Evolutionary conservation across 257 asterid genomes (phyloP).

Genomic region (Penstemon barbatus): DNA sequence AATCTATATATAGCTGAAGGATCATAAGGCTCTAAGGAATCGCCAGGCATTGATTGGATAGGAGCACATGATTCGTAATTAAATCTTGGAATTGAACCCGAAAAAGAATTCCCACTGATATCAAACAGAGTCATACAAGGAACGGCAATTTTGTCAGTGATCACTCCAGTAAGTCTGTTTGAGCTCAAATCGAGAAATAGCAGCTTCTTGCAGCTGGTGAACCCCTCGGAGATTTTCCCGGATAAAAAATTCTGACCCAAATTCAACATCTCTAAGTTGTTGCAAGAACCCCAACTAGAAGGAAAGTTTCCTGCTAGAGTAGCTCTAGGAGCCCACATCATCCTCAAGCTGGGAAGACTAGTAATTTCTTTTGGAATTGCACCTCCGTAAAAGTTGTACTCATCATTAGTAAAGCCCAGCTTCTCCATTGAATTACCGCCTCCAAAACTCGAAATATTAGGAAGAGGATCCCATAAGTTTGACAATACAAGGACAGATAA

Average conservation of each 20-base stretch:
- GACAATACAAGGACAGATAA: conserved; percentile 68
- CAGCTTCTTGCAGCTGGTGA: conserved; percentile 72
- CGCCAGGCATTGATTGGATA: conserved; percentile 23
- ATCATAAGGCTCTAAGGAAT: conserved; percentile 38
- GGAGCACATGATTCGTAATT: conserved; percentile 44
- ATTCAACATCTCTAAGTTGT: conserved; percentile 71
- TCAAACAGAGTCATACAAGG: conserved; percentile 88
- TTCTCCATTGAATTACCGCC: conserved; percentile 31
- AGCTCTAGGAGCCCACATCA: conserved; percentile 84
- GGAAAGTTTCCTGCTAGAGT: conserved; percentile 65
- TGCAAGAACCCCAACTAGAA: conserved; percentile 64
- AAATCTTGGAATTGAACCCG: conserved; percentile 79
- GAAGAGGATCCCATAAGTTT: conserved; percentile 76
- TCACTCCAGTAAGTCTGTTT: conserved; percentile 66
- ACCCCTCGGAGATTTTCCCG: conserved; percentile 48
- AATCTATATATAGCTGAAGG: conserved; percentile 58
- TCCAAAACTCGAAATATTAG: conserved; percentile 36
- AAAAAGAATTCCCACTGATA: conserved; percentile 62
- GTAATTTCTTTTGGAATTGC: conserved; percentile 54
- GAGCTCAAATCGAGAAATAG: conserved; percentile 80
- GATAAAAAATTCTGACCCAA: conserved; percentile 68
- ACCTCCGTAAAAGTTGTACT: conserved; percentile 71
- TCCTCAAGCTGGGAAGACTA: conserved; percentile 60
- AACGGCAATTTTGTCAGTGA: conserved; percentile 60
- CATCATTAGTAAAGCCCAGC: conserved; percentile 45